Conservation (phyloP, 257 asterid genomes). For the Nyctanthes arbortristis region DNA sequence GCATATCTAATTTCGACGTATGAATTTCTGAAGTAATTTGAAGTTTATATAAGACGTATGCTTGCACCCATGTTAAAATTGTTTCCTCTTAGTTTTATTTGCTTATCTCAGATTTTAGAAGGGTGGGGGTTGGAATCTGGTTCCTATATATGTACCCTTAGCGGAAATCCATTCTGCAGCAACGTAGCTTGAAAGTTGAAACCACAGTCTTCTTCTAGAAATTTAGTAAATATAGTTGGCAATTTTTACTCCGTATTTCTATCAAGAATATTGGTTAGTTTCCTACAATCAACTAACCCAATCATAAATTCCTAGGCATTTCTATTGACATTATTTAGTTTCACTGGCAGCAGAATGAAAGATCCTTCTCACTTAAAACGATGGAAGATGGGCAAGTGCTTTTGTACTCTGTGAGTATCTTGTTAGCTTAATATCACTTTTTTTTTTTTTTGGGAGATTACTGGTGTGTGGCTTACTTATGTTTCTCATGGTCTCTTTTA, state of each 20-base stretch:
- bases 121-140: no score
- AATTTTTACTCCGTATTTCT: neutral
- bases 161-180: no score
- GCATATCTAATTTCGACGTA: no score
- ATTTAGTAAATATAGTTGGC: slow-evolving; percentile 9
- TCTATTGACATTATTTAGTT: slow-evolving; percentile 19
- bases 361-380: slow-evolving; percentile 83
- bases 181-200: no score
- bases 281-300: neutral
- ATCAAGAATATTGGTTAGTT: slow-evolving; percentile 9
- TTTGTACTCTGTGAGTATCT: slow-evolving; percentile 69
- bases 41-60: no score
- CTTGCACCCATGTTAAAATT: no score
- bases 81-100: no score
- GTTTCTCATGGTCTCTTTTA: slow-evolving; percentile 20
- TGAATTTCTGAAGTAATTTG: no score
- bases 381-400: slow-evolving; percentile 95
- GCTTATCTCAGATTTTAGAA: no score
- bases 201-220: slow-evolving; percentile 1
- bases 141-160: no score
- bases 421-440: slow-evolving; percentile 19
- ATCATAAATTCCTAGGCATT: neutral
- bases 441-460: no score
- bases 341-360: slow-evolving; percentile 80
- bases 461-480: slow-evolving; percentile 5